Evolutionary conservation across 2,329 filamentous ascomycete genomes (phyloP), one percentile per base, ranked within the genome.

Genomic region (Sporothrix globosa): DNA sequence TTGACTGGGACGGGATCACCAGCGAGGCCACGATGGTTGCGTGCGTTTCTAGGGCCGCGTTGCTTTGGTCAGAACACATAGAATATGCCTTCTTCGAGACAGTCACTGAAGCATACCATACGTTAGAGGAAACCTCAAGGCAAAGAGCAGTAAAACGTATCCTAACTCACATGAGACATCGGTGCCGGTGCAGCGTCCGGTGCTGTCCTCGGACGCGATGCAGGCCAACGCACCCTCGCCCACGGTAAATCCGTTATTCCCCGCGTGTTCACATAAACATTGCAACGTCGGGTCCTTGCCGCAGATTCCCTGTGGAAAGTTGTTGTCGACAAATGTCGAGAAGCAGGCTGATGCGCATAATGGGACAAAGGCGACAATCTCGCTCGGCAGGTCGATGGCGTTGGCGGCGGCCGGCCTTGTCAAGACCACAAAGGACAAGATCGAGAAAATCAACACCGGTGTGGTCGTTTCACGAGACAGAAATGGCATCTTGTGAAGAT

Each of bases 151-250:
- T 3, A 2, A 48, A n/a, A 6, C 17, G n/a, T 13, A 48, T n/a
- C n/a, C 48, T n/a, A 41, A 77, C 74, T 82, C 76, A 78, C 83
- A 79, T 46, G 77, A 74, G 11, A 77, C 77, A 67, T 86, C 83
- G 13, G 79, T 75, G 3, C 81, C 80, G 4, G 80, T 77, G 77
- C 91, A 93, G 17, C 79, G 80, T 2, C 84, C 84, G 58, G 83
- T 75, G 48, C 78, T 78, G 70, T 77, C 79, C 75, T 87, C 84
- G 9, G 86, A 86, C 10, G 86, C 81, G 46, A 91, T 84, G 77
- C 91, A 93, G 76, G 90, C 86, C 73, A 92, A 79, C 4, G 88
- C 89, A 13, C 85, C 90, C 79, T 93, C 91, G n/a, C 90, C 90
- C 63, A 92, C 76, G 1, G 91, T 92, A 75, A 88, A 90, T 11